Evolutionary conservation across 805 yeast genomes (phyloP).

Genomic region (Metschnikowia henanensis): DNA sequence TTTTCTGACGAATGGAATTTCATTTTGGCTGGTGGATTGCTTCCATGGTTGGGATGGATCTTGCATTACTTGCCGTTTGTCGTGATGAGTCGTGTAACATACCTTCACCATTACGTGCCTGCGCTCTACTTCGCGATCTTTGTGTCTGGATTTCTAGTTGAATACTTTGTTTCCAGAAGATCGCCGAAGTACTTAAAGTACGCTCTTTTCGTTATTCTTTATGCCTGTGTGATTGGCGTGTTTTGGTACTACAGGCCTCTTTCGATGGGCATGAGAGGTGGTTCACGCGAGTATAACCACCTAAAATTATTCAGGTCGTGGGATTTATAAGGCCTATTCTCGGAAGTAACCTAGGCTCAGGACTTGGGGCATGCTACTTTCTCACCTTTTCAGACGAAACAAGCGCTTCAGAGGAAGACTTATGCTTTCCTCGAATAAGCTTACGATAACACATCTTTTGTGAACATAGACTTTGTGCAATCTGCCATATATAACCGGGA

Average conservation of each 20-base stretch:
- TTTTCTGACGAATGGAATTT: slow-evolving; percentile 30
- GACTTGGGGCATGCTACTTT: too few species aligned
- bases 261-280: slow-evolving; percentile 19
- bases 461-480: too few species aligned
- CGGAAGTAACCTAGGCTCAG: too few species aligned
- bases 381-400: too few species aligned
- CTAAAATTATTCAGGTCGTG: slow-evolving; percentile 15
- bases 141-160: slow-evolving; percentile 23
- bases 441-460: too few species aligned
- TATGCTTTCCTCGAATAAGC: too few species aligned
- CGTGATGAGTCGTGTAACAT: slow-evolving; percentile 44
- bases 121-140: slow-evolving; percentile 38
- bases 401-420: too few species aligned
- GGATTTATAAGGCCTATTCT: too few species aligned
- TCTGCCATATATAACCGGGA: too few species aligned
- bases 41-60: slow-evolving; percentile 42
- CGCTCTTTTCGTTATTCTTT: slow-evolving; percentile 7
- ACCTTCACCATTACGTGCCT: slow-evolving; percentile 46
- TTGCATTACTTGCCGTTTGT: slow-evolving; percentile 43
- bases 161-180: slow-evolving; percentile 21
- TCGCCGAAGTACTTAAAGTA: slow-evolving; percentile 15
- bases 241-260: slow-evolving; percentile 18
- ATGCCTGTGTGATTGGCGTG: slow-evolving; percentile 13
- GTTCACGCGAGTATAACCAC: slow-evolving; percentile 6
- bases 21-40: slow-evolving; percentile 30